Evolutionary conservation across 129 eudicot species (phyloP), one percentile per base, ranked within the genome.

Genomic region (Dittrichia graveolens): DNA sequence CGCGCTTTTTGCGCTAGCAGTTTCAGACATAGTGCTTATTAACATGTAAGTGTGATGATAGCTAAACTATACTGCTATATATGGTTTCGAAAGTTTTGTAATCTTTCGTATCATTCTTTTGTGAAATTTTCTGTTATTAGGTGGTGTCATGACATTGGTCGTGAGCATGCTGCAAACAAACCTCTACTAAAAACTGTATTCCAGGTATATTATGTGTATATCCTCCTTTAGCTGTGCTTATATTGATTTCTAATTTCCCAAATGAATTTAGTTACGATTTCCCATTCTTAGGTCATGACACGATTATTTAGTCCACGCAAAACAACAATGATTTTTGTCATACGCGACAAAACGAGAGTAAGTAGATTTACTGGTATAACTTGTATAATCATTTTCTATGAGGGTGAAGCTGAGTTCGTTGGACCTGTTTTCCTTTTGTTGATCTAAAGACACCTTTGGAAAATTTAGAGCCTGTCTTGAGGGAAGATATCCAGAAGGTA

Each of bases 1-100:
- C 87, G 92, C 98, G 11, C 96, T 93, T 55, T 93, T 93, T 75
- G 96, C 96, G 19, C 98, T 93, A 73, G 98, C 98, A 69, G 96
- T 93, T 71, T 93, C 98, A 16, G 98, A 93, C 75, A 87, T 93
- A 63, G 98, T 93, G 76, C 95, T 93, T 50, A 93, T 93, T 72
- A 94, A 94, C 83, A 90, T 94, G 99, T 94, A 86, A 81, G 95
- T 69, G 19, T 41, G 8, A 38, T 43, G 54, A 46, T 58, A 58
- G n/a, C 50, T 76, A 14, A 57, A 49, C 72, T 16, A 46, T 44
- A 12, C 47, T 56, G 4, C 39, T 66, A 16, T 67, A 24, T 65
- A 46, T 65, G 49, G 46, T 53, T 47, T 35, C 16, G 16, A 15
- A 52, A 19, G 38, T 71, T 74, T 2, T 62, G 15, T 71, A 37